Evolutionary conservation across 2,329 filamentous ascomycete genomes (phyloP).

Genomic region (Ambrosiella beaveri): DNA sequence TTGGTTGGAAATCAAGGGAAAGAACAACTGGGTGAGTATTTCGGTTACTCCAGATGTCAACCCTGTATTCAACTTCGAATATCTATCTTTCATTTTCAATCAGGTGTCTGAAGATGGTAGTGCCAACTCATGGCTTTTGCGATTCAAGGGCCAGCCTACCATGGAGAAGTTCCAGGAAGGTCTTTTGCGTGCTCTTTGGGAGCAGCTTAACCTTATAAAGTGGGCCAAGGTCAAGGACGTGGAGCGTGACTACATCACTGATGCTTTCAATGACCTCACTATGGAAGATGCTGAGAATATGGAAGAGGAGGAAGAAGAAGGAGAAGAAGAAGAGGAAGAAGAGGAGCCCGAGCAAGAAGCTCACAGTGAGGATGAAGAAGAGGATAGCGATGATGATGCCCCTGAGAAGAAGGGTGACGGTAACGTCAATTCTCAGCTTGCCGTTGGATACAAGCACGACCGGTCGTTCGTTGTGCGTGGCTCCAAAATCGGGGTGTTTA

Average conservation of each 20-base stretch:
- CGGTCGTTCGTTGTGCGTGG: slow-evolving; percentile 92
- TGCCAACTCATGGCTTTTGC: slow-evolving; percentile 86
- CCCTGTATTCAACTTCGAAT: slow-evolving; percentile 97
- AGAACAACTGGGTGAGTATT: slow-evolving; percentile 74
- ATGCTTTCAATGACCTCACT: slow-evolving; percentile 84
- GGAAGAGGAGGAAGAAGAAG: slow-evolving; percentile 30
- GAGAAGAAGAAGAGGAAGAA: slow-evolving; percentile 29
- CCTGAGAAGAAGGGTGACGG: slow-evolving; percentile 52
- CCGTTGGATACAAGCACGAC: slow-evolving; percentile 93
- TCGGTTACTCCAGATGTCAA: slow-evolving; percentile 81
- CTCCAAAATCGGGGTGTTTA: slow-evolving; percentile 97
- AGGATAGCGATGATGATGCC: slow-evolving; percentile 46
- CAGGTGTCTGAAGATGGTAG: slow-evolving; percentile 78
- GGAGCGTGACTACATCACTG: slow-evolving; percentile 84
- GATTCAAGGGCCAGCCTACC: slow-evolving; percentile 69
- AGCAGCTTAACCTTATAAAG: slow-evolving; percentile 83
- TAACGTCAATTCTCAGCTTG: slow-evolving; percentile 82
- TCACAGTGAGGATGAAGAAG: slow-evolving; percentile 62
- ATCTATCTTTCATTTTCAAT: slow-evolving; percentile 98
- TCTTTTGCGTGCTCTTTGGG: slow-evolving; percentile 90
- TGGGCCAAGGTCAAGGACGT: slow-evolving; percentile 87
- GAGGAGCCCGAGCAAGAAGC: slow-evolving; percentile 38
- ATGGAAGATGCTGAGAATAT: slow-evolving; percentile 57
- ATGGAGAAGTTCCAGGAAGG: slow-evolving; percentile 84
- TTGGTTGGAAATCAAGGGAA: slow-evolving; percentile 72